Percentiles rank a stretch among this genome's conserved stretches.
Evolutionary conservation across 306 rosid species (phyloP).

Genomic region (Trifolium fragiferum): DNA sequence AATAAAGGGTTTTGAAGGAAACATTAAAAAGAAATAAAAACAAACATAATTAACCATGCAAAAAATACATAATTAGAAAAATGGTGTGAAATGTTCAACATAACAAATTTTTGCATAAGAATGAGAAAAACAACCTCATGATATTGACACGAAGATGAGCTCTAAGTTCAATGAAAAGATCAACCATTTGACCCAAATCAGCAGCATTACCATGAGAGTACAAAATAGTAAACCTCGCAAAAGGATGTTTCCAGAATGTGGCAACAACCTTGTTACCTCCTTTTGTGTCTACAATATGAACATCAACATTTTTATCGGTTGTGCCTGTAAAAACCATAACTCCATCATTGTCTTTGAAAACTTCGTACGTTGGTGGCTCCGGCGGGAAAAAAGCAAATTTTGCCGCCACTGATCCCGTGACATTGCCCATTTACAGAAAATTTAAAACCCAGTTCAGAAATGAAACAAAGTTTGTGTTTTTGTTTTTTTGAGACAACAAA

Average conservation of each 20-base stretch:
- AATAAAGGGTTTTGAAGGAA: too few relatives aligned
- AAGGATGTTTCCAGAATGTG: conserved; percentile 88
- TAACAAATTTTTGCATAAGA: background rate
- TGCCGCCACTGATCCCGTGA: conserved; percentile 88
- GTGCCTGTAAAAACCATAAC: conserved; percentile 67
- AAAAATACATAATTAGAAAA: background rate
- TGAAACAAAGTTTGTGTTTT: background rate
- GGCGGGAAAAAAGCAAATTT: conserved; percentile 98
- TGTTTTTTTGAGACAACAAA: background rate
- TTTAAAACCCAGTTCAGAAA: conserved; percentile 34
- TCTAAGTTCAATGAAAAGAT: conserved; percentile 92
- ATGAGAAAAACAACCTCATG: conserved; percentile 43
- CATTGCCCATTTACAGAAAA: conserved; percentile 76
- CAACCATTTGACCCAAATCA: conserved; percentile 95
- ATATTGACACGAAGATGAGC: conserved; percentile 96
- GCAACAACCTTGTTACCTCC: conserved; percentile 83
- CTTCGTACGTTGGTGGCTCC: conserved; percentile 89
- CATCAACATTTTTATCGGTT: conserved; percentile 72
- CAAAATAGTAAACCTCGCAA: conserved; percentile 77
- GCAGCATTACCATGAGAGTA: conserved; percentile 99
- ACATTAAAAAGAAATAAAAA: background rate
- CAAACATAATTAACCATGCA: background rate
- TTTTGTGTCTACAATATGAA: conserved; percentile 69
- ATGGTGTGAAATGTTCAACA: too few relatives aligned
- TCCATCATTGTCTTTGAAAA: conserved; percentile 60